Conservation (phyloP, 2,329 filamentous ascomycete species). For the Curvularia lunata region DNA sequence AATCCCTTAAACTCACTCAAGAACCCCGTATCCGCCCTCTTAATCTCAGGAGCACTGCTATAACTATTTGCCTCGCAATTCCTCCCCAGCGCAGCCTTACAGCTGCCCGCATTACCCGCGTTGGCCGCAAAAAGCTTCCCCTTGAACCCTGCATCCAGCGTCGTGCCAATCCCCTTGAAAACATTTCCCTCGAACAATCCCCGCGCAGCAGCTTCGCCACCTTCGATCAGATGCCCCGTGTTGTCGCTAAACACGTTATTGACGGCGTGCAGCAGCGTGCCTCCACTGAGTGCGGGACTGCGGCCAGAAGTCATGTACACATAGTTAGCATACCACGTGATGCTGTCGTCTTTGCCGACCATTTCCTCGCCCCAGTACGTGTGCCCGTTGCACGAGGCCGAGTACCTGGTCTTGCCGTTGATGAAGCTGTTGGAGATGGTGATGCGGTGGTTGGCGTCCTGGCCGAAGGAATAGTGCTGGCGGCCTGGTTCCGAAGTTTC, state of each 20-base stretch:
- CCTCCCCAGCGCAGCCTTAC: not conserved
- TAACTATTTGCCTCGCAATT: not conserved
- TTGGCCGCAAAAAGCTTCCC: not conserved
- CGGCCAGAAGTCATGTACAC: not conserved
- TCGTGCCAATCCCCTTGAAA: not conserved
- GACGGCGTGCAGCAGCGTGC: not conserved
- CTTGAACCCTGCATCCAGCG: not conserved
- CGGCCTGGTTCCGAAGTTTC: not conserved
- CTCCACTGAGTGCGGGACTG: not conserved
- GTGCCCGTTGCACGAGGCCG: not conserved
- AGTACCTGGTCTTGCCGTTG: not conserved
- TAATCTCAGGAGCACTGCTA: not conserved
- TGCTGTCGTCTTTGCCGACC: not conserved
- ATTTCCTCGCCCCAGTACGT: not conserved
- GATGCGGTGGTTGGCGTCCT: not conserved
- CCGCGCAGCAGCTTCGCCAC: not conserved
- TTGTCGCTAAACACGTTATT: not conserved
- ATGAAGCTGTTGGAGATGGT: not conserved
- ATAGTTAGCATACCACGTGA: not conserved
- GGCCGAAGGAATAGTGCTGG: not conserved
- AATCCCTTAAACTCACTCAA: not conserved
- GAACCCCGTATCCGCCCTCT: not conserved
- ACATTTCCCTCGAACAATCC: not conserved
- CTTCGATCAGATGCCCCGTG: not conserved
- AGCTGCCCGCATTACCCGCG: not conserved